Conservation (phyloP, 164 flowering plant genomes). For the Sedum album region DNA sequence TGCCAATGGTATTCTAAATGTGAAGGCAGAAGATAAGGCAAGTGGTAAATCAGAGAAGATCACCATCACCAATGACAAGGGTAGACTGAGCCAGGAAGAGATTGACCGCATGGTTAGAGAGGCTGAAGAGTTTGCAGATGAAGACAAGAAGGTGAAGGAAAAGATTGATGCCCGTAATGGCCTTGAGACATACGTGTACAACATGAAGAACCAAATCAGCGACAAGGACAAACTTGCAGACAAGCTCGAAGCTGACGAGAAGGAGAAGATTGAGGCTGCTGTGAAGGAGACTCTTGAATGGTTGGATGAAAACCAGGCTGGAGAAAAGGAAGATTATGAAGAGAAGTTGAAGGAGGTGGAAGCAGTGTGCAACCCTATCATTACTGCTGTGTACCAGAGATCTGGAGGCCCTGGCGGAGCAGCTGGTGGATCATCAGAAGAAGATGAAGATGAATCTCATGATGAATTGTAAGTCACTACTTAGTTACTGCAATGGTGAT, state of each 20-base stretch:
- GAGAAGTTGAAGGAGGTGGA: constrained; percentile 60
- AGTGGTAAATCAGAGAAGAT: constrained; percentile 71
- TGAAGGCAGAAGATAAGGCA: constrained; percentile 24
- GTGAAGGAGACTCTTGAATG: constrained; percentile 11
- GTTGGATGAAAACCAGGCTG: constrained; percentile 6
- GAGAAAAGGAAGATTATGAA: constrained; percentile 3
- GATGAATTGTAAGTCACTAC: constrained; percentile 42
- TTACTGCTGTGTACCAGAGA: constrained; percentile 66
- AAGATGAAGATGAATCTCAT: constrained; percentile 39
- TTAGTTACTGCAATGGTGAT: no score
- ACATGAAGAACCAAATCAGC: constrained; percentile 33
- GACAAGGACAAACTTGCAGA: constrained; percentile 79
- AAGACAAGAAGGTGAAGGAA: constrained; percentile 83
- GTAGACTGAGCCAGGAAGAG: constrained; percentile 77
- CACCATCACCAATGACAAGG: constrained; percentile 79
- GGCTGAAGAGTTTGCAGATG: constrained; percentile 85
- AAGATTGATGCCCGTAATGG: constrained; percentile 71
- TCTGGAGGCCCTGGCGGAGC: constrained; percentile 71
- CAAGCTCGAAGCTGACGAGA: constrained; percentile 70
- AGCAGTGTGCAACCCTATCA: constrained; percentile 78
- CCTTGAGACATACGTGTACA: constrained; percentile 67
- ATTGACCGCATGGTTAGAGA: constrained; percentile 80
- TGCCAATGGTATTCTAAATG: constrained; percentile 69
- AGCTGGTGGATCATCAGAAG: constrained; percentile 31
- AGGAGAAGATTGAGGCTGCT: constrained; percentile 27